Percentiles rank a stretch among this genome's conserved stretches.
phyloP scores from a whole-genome alignment of 805 yeast genomes.

The Metschnikowia reukaufii region DNA sequence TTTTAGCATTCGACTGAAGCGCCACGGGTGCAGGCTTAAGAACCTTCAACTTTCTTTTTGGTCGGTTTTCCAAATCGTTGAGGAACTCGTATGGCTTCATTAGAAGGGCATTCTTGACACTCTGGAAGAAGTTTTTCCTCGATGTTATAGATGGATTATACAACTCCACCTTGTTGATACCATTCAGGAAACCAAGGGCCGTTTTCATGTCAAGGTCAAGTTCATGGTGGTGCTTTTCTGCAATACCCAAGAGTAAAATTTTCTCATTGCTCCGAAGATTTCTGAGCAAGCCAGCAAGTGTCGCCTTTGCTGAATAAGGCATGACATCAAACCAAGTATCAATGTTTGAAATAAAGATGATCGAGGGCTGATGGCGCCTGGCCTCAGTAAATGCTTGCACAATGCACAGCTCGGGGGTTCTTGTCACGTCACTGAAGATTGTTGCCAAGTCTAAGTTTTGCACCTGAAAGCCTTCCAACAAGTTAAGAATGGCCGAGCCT shows the following conservation, averaged over 20 bases:
- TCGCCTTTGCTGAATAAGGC: slow-evolving; percentile 66
- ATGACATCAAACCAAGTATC: slow-evolving; percentile 74
- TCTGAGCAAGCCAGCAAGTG: slow-evolving; percentile 67
- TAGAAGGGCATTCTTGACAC: slow-evolving; percentile 51
- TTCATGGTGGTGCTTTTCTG: slow-evolving; percentile 48
- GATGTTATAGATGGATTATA: slow-evolving; percentile 45
- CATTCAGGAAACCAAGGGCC: slow-evolving; percentile 56
- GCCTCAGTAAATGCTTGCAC: slow-evolving; percentile 87
- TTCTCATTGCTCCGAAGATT: slow-evolving; percentile 70
- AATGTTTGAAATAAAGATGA: slow-evolving; percentile 78
- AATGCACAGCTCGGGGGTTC: slow-evolving; percentile 79
- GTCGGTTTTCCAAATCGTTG: slow-evolving; percentile 61
- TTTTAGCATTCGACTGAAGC: slow-evolving; percentile 28
- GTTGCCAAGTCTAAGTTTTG: slow-evolving; percentile 82
- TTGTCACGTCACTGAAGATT: slow-evolving; percentile 71
- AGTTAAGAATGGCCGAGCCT: slow-evolving; percentile 76
- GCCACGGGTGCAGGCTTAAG: slow-evolving; percentile 32
- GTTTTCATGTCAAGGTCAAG: slow-evolving; percentile 48
- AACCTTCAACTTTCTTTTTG: slow-evolving; percentile 46
- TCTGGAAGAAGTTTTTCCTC: slow-evolving; percentile 55
- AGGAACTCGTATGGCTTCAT: slow-evolving; percentile 70
- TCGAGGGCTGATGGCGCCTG: slow-evolving; percentile 83
- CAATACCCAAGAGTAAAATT: slow-evolving; percentile 70
- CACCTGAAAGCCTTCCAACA: slow-evolving; percentile 85
- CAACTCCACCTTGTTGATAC: slow-evolving; percentile 47